Evolutionary conservation across 2,329 filamentous ascomycete genomes (phyloP).

Genomic region (Chrysoporthe puriensis): DNA sequence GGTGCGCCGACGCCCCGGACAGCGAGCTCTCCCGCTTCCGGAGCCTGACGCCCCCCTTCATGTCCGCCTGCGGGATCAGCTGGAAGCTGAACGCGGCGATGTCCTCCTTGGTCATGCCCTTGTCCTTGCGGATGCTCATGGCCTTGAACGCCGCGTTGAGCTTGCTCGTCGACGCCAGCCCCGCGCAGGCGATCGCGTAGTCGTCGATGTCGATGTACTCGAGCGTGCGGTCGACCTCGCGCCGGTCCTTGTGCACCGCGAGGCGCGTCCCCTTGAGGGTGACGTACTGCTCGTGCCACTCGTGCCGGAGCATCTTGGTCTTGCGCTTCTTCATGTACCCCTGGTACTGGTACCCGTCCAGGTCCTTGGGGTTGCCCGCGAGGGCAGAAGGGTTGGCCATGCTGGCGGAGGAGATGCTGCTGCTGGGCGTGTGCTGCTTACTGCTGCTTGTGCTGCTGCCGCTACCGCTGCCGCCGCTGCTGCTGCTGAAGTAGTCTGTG

Average conservation of each 20-base stretch:
- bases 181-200: constrained; percentile 85
- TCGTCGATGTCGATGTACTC: constrained; percentile 87
- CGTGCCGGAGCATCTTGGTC: constrained; percentile 84
- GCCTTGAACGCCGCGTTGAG: constrained; percentile 86
- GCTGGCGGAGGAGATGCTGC: constrained; percentile 37
- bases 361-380: constrained; percentile 36
- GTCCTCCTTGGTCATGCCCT: constrained; percentile 53
- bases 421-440: constrained; percentile 33
- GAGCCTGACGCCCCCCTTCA: constrained; percentile 55
- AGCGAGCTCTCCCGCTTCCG: constrained; percentile 57
- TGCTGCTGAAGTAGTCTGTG: constrained; percentile 28
- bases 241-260: constrained; percentile 72
- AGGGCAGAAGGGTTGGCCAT: constrained; percentile 34
- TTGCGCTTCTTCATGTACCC: constrained; percentile 96
- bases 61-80: constrained; percentile 70
- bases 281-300: constrained; percentile 93
- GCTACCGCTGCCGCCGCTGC: constrained; percentile 32
- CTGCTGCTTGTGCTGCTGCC: constrained; percentile 20
- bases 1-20: constrained; percentile 24
- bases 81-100: constrained; percentile 81
- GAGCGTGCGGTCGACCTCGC: constrained; percentile 59
- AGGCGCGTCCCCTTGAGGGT: constrained; percentile 77
- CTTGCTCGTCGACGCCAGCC: constrained; percentile 75
- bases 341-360: constrained; percentile 67
- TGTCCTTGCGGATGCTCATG: constrained; percentile 64